phyloP scores from a whole-genome alignment of 164 flowering plant genomes.

The Vitis cinerea region DNA sequence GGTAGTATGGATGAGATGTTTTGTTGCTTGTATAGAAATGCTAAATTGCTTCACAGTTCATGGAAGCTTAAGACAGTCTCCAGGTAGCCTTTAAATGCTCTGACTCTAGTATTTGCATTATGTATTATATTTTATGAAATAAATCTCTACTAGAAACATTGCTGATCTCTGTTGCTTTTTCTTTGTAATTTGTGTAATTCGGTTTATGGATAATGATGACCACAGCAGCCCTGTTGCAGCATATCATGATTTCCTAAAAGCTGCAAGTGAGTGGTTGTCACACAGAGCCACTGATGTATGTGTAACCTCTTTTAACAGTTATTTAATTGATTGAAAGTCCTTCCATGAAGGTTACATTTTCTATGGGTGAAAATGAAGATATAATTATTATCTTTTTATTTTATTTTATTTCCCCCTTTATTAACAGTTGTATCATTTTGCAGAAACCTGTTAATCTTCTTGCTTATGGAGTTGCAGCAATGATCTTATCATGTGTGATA shows the following conservation, averaged over 20 bases:
- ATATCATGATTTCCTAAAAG: constrained; percentile 57
- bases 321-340: background rate
- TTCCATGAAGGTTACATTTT: background rate
- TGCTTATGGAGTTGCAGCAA: constrained; percentile 58
- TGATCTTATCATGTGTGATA: constrained; percentile 61
- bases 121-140: background rate
- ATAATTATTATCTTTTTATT: background rate
- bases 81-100: constrained; percentile 26
- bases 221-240: constrained; percentile 39
- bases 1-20: constrained; percentile 41
- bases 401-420: background rate
- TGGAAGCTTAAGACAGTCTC: constrained; percentile 49
- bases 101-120: background rate
- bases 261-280: constrained; percentile 83
- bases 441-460: constrained; percentile 79
- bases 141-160: background rate
- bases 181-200: constrained; percentile 17
- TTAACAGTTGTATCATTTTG: constrained; percentile 23
- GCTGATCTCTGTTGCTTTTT: constrained; percentile 12
- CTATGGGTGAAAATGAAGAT: background rate
- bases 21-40: constrained; percentile 55
- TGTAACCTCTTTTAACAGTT: constrained; percentile 13
- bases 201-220: constrained; percentile 41
- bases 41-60: constrained; percentile 51
- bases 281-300: constrained; percentile 83